phyloP scores from a whole-genome alignment of 306 rosid species.

The Spatholobus suberectus region DNA sequence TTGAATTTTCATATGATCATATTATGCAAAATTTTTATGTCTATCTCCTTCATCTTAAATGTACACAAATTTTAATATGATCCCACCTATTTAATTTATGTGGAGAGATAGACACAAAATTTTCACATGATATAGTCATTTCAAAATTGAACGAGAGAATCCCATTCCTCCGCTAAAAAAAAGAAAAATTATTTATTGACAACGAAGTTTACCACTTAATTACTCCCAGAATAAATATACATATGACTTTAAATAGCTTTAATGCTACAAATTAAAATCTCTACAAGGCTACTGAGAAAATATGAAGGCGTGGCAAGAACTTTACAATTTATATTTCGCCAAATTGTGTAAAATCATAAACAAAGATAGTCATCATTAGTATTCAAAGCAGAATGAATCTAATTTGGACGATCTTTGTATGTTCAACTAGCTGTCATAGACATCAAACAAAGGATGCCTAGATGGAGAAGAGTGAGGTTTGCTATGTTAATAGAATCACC shows the following conservation, averaged over 20 bases:
- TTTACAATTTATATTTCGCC: conserved; percentile 27
- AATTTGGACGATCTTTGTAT: conserved; percentile 7
- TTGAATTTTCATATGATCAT: neutral
- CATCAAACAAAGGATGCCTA: conserved; percentile 24
- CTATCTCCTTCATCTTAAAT: neutral
- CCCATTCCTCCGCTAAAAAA: too few relatives aligned
- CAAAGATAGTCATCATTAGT: conserved; percentile 38
- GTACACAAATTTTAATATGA: neutral
- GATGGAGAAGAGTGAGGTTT: conserved; percentile 32
- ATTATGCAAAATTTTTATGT: neutral
- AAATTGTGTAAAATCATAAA: conserved; percentile 6
- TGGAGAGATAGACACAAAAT: neutral
- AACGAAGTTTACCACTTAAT: too few relatives aligned
- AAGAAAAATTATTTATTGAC: too few relatives aligned
- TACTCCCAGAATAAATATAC: neutral
- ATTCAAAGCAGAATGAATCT: conserved; percentile 23
- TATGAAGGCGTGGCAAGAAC: neutral
- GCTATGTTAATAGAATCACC: conserved; percentile 16
- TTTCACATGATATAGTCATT: neutral
- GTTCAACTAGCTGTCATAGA: conserved; percentile 15
- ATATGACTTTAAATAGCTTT: neutral
- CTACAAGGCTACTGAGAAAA: neutral
- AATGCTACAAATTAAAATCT: neutral
- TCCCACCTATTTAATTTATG: neutral
- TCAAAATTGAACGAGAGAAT: neutral